Evolutionary conservation across 1,284 basidiomycete species (phyloP), one percentile per base, ranked within the genome.

Genomic region (Lignosus rhinocerotis): DNA sequence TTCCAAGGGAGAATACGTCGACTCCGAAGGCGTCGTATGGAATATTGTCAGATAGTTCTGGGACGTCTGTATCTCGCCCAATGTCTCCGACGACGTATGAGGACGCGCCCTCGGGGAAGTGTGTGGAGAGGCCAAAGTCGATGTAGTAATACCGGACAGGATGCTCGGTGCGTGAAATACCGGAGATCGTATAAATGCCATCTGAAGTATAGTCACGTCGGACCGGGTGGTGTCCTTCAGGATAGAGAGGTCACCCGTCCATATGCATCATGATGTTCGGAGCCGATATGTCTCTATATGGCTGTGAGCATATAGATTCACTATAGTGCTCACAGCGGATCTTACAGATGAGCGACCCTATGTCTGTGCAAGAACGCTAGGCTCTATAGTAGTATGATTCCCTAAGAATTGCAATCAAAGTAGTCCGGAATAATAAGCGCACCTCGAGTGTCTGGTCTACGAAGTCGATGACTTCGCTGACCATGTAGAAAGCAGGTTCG

Each of bases 261-360:
- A 73, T n/a, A n/a, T n/a, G n/a, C n/a, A n/a, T 71, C 67, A 72
- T 68, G 50, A 73, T 69, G 39, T 73, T 73, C 4, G 51, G 48
- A 2, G 46, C 21, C 2, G 66, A 60, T 8, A 68, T 66, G 50
- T 72, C 49, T 34, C 34, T 38, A n/a, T n/a, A 3, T n/a, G n/a
- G 12, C 1, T 10, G 6, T 53, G 33, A 17, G n/a, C n/a, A n/a
- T n/a, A n/a, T n/a, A n/a, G n/a, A n/a, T n/a, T n/a, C n/a, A n/a
- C n/a, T n/a, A n/a, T n/a, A n/a, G n/a, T n/a, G n/a, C n/a, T n/a
- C n/a, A n/a, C n/a, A n/a, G n/a, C n/a, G n/a, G n/a, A n/a, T n/a
- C 55, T 42, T 48, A 67, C 69, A 67, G 62, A 58, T 73, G 72
- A 0, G 72, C 70, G 1, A 73, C 60, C 4, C 61, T 39, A 11